These are phyloP conservation scores for Trichomonascaceae sp. DNA, from an alignment of 1,139 yeast genomes.

Conservation along the genomic window DNA sequence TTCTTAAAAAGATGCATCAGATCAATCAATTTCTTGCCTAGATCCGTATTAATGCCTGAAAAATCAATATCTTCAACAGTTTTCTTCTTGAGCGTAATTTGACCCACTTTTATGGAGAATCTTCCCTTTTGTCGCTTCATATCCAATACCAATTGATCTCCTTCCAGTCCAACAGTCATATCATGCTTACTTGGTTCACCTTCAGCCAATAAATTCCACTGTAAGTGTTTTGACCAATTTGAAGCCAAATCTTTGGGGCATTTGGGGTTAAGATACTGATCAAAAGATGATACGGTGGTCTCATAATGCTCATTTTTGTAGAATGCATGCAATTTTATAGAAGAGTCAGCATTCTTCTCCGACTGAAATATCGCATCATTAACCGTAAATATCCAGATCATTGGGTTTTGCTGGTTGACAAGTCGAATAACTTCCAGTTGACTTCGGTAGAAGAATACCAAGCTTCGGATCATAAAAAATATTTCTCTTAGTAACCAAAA, in stretches of 20 bases:
- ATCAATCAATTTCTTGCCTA: neutral
- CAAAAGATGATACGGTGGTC: neutral
- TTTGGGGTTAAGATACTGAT: neutral
- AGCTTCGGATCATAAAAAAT: neutral
- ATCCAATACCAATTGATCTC: neutral
- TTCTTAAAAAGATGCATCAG: neutral
- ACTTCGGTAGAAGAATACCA: neutral
- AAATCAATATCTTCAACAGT: neutral
- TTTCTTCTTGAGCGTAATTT: neutral
- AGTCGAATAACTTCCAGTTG: too few relatives aligned
- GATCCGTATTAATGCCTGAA: neutral
- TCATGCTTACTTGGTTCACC: neutral
- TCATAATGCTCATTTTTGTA: neutral
- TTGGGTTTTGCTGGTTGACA: too few relatives aligned
- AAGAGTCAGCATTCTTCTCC: neutral
- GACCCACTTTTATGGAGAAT: neutral
- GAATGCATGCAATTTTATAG: neutral
- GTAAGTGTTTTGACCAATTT: neutral
- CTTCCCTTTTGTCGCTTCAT: neutral
- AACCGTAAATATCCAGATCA: neutral
- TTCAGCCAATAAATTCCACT: slow-evolving; percentile 3
- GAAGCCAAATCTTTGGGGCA: neutral
- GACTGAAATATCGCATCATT: neutral
- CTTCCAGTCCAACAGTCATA: neutral
- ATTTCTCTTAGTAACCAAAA: neutral